Conservation (phyloP, 768 basidiomycete genomes). For the Termitomyces sp. region DNA sequence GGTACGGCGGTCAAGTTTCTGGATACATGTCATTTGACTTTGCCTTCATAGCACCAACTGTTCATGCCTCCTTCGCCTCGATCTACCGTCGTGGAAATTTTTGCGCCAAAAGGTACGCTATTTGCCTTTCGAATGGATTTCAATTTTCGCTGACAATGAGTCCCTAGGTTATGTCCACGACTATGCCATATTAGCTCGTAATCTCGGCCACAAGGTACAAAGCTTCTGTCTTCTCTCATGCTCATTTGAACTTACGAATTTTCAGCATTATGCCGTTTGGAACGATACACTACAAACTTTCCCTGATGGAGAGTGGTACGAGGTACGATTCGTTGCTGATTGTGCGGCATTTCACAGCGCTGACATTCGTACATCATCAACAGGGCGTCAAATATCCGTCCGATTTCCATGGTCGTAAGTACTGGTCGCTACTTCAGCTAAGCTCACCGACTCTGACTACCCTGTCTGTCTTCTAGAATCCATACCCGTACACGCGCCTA, state of each 20-base stretch:
- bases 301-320: slow-evolving; percentile 26
- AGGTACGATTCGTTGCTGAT: slow-evolving; percentile 18
- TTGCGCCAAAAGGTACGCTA: slow-evolving; percentile 51
- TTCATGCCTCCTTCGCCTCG: slow-evolving; percentile 66
- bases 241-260: background rate
- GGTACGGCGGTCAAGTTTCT: slow-evolving; percentile 18
- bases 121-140: background rate
- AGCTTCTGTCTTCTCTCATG: background rate
- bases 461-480: slow-evolving; percentile 3
- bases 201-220: slow-evolving; percentile 38
- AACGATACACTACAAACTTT: slow-evolving; percentile 56
- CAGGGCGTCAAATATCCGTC: slow-evolving; percentile 5
- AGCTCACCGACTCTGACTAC: background rate
- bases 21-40: background rate
- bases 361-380: background rate
- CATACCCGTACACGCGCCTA: slow-evolving; percentile 11
- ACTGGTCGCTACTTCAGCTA: background rate
- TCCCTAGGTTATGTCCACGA: slow-evolving; percentile 37
- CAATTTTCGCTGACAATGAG: background rate
- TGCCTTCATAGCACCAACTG: slow-evolving; percentile 44
- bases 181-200: slow-evolving; percentile 44
- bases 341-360: too few species aligned
- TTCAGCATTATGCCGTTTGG: slow-evolving; percentile 63
- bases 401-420: slow-evolving; percentile 11
- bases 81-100: slow-evolving; percentile 70